These are phyloP conservation scores for Microdochium bolleyi DNA, from an alignment of 2,329 filamentous ascomycete genomes.

Conservation along the genomic window DNA sequence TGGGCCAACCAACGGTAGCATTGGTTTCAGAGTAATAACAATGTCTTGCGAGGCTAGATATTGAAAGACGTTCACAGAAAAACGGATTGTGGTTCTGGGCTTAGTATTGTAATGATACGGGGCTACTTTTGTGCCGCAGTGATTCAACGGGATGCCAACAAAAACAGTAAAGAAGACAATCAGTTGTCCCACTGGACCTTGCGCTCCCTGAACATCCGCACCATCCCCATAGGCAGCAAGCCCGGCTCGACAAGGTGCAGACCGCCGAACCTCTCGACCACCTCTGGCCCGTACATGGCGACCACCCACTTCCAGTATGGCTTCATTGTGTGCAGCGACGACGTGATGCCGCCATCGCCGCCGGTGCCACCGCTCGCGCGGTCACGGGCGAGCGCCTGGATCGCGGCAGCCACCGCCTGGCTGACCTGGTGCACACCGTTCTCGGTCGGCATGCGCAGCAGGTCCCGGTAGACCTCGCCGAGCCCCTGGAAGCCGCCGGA, in stretches of 20 bases:
- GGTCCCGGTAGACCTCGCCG: slow-evolving; percentile 20
- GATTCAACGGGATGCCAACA: too few relatives aligned
- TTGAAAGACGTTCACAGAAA: too few relatives aligned
- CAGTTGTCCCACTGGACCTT: slow-evolving; percentile 30
- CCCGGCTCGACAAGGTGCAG: slow-evolving; percentile 34
- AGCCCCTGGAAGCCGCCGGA: slow-evolving; percentile 12
- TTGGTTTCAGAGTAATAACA: too few relatives aligned
- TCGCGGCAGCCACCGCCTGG: slow-evolving; percentile 13
- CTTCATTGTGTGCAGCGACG: slow-evolving; percentile 22
- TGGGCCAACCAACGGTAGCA: too few relatives aligned
- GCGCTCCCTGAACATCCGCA: slow-evolving; percentile 32
- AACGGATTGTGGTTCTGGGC: too few relatives aligned
- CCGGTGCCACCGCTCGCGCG: slow-evolving; percentile 1
- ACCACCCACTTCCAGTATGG: slow-evolving; percentile 40
- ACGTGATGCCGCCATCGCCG: slow-evolving; percentile 5
- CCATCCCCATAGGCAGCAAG: slow-evolving; percentile 38
- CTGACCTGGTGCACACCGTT: slow-evolving; percentile 15
- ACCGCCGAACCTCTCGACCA: slow-evolving; percentile 34
- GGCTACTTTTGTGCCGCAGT: too few relatives aligned
- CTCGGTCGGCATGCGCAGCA: slow-evolving; percentile 24
- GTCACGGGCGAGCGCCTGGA: slow-evolving; percentile 9
- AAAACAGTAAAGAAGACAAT: too few relatives aligned
- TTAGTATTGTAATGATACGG: too few relatives aligned
- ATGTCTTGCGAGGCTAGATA: too few relatives aligned
- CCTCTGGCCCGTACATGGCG: slow-evolving; percentile 34